Conservation (phyloP, 768 basidiomycete genomes). For the Termitomyces sp. region DNA sequence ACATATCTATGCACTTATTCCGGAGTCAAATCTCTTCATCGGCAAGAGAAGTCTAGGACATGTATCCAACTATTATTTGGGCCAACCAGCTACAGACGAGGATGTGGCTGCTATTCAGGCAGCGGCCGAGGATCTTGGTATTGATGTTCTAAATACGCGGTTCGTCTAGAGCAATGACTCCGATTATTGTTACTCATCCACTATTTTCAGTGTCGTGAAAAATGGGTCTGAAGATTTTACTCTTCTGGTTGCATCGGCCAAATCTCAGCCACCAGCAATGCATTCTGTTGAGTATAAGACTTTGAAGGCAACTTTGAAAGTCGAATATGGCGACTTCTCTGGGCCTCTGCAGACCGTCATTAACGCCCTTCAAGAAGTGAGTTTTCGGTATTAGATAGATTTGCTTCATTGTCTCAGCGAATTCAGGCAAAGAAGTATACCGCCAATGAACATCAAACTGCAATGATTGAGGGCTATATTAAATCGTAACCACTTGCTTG, state of each 20-base stretch:
- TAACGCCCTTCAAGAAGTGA: constrained; percentile 54
- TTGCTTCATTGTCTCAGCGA: not conserved
- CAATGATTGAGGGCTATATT: constrained; percentile 76
- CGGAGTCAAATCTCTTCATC: constrained; percentile 66
- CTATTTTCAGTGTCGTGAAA: constrained; percentile 59
- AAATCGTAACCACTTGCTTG: constrained; percentile 48
- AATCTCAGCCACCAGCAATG: constrained; percentile 29
- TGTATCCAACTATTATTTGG: constrained; percentile 82
- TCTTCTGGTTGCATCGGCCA: constrained; percentile 70
- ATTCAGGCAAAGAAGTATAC: constrained; percentile 65
- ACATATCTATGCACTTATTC: constrained; percentile 64
- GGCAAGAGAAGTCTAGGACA: constrained; percentile 79
- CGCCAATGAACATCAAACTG: constrained; percentile 65
- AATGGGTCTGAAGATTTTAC: constrained; percentile 55
- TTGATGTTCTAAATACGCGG: constrained; percentile 84
- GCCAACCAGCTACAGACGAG: constrained; percentile 63
- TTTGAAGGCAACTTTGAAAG: constrained; percentile 44
- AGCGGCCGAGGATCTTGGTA: constrained; percentile 67
- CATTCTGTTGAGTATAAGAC: constrained; percentile 44
- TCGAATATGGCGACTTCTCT: constrained; percentile 76
- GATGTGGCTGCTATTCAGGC: constrained; percentile 75
- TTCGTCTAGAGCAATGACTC: constrained; percentile 19
- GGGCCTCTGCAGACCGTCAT: constrained; percentile 48
- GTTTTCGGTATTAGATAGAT: not conserved
- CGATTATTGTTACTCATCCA: not conserved